Evolutionary conservation across 768 basidiomycete species (phyloP), one percentile per base, ranked within the genome.

Genomic region (Termitomyces sp.): DNA sequence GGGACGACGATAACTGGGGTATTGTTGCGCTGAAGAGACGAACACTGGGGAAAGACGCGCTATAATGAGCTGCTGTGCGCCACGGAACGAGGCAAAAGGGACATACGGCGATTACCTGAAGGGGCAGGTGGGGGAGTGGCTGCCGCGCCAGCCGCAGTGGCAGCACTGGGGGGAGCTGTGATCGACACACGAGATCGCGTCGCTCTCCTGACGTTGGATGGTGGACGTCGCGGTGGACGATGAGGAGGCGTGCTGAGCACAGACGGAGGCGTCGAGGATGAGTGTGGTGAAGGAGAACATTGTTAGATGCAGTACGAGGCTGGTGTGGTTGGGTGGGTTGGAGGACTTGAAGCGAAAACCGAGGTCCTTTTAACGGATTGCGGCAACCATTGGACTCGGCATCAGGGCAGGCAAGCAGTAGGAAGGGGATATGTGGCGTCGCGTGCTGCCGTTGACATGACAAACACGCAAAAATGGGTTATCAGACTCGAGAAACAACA

Each of bases 151-250:
- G 63, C 86, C 86, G 61, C 88, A 90, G 68, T 88, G 86, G 77
- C 86, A 88, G 74, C 88, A 90, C 69, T 88, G 86, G 59, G 88
- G 86, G n/a, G 82, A 76, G 74, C 79, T 83, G 64, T 77, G 74
- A 74, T 82, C 73, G 53, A 76, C 68, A 36, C 72, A 67, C 49
- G 71, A 60, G 59, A 62, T 54, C 59, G 70, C 60, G 61, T 68
- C 69, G 52, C 10, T 18, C 10, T 59, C 58, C 13, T 65, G 50
- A 10, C 39, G 57, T n/a, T 59, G 37, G 37, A 55, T 32, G 42
- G 37, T 56, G 18, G 22, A 18, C n/a, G 57, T 41, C 49, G 63
- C 62, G 56, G 64, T 39, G 12, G 68, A 56, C 43, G 69, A 65
- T 44, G 64, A 61, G 29, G 63, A 61, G 29, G 53, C 54, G 57